These are phyloP conservation scores for Claviceps sorghi DNA, from an alignment of 2,329 filamentous ascomycete species.

Conservation along the genomic window DNA sequence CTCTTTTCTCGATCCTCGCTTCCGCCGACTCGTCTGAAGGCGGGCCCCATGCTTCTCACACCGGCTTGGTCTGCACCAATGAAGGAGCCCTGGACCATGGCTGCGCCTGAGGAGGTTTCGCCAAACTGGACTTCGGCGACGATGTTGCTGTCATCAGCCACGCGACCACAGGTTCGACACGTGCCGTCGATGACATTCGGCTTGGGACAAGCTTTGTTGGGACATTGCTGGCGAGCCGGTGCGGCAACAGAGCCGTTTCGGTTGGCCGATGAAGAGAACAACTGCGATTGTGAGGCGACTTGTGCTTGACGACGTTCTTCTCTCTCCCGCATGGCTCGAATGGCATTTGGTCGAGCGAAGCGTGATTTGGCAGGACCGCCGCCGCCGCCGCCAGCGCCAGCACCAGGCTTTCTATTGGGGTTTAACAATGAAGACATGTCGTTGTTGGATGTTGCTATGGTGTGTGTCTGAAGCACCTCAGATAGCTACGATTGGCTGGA, in stretches of 20 bases:
- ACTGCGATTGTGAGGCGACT: slow-evolving; percentile 13
- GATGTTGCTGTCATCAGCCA: slow-evolving; percentile 76
- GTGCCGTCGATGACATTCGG: slow-evolving; percentile 50
- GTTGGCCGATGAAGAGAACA: slow-evolving; percentile 14
- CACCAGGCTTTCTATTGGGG: slow-evolving; percentile 21
- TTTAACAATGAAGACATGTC: slow-evolving; percentile 34
- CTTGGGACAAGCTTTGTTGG: slow-evolving; percentile 45
- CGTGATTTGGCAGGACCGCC: slow-evolving; percentile 20
- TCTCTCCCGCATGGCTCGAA: slow-evolving; percentile 37
- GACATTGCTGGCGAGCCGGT: slow-evolving; percentile 31
- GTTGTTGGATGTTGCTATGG: background rate
- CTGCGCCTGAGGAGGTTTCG: slow-evolving; percentile 71
- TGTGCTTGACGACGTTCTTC: slow-evolving; percentile 27
- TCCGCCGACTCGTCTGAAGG: slow-evolving; percentile 44
- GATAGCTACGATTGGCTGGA: background rate
- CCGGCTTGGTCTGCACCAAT: slow-evolving; percentile 76
- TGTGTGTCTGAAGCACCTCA: background rate
- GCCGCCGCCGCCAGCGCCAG: slow-evolving; percentile 8
- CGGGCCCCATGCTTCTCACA: slow-evolving; percentile 51
- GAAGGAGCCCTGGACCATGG: slow-evolving; percentile 80
- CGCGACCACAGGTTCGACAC: slow-evolving; percentile 72
- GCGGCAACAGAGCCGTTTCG: slow-evolving; percentile 18
- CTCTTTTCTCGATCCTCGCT: slow-evolving; percentile 45
- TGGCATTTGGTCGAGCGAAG: slow-evolving; percentile 30
- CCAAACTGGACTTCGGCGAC: slow-evolving; percentile 86